Evolutionary conservation across 1,139 yeast genomes (phyloP).

Genomic region (Geotrichum restrictum): DNA sequence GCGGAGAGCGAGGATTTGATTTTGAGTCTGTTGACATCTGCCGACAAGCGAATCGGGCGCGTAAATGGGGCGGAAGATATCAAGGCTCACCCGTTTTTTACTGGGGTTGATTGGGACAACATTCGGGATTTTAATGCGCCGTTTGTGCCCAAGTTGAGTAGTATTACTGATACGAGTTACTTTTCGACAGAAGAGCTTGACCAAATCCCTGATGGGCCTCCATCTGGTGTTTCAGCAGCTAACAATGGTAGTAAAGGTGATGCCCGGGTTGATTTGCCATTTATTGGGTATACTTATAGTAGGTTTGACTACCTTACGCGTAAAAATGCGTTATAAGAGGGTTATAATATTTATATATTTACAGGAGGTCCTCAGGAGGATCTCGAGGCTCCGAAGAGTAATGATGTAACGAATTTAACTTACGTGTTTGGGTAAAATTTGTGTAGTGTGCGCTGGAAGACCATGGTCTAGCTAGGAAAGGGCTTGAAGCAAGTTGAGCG

Average conservation of each 20-base stretch:
- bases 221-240: conserved; percentile 27
- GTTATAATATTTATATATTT: too few species aligned
- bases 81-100: conserved; percentile 84
- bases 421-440: too few species aligned
- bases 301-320: conserved; percentile 88
- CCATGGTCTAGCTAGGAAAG: too few species aligned
- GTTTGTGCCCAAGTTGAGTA: conserved; percentile 75
- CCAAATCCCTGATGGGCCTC: conserved; percentile 75
- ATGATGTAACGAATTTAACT: too few species aligned
- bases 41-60: conserved; percentile 85
- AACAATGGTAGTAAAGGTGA: conserved; percentile 45
- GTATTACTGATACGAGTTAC: conserved; percentile 92
- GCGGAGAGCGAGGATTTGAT: conserved; percentile 94
- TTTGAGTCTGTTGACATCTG: conserved; percentile 70
- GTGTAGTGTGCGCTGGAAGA: too few species aligned
- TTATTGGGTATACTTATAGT: conserved; percentile 93
- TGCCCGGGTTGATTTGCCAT: conserved; percentile 83
- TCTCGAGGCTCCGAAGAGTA: too few species aligned
- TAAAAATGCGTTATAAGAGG: conserved; percentile 65
- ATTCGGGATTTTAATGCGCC: conserved; percentile 94
- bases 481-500: too few species aligned
- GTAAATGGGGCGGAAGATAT: conserved; percentile 93
- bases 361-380: too few species aligned
- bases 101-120: conserved; percentile 91
- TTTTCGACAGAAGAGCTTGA: conserved; percentile 98